These are phyloP conservation scores for Fusarium sublunatum DNA, from an alignment of 2,329 filamentous ascomycete species.

Conservation along the genomic window DNA sequence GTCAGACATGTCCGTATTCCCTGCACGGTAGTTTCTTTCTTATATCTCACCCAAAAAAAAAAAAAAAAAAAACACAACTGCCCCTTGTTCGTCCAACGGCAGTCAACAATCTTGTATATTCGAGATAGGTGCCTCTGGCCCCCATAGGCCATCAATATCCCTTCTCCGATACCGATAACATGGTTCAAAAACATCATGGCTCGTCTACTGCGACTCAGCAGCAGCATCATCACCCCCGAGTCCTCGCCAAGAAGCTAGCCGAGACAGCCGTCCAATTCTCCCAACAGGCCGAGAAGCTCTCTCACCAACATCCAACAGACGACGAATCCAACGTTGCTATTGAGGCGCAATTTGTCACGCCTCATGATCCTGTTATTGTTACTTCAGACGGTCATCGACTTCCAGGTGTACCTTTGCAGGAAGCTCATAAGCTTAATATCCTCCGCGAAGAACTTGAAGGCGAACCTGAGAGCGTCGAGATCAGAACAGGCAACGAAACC, in stretches of 20 bases:
- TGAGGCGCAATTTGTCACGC: slow-evolving; percentile 73
- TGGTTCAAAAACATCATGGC: slow-evolving; percentile 29
- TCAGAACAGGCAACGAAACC: slow-evolving; percentile 41
- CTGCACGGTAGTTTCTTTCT: slow-evolving; percentile 16
- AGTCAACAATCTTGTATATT: neutral
- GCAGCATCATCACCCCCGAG: slow-evolving; percentile 11
- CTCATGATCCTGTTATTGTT: slow-evolving; percentile 76
- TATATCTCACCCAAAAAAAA: neutral
- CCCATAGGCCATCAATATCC: neutral
- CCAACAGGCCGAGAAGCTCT: slow-evolving; percentile 70
- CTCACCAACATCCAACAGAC: slow-evolving; percentile 52
- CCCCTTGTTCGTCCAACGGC: neutral
- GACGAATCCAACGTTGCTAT: slow-evolving; percentile 61
- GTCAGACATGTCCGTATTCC: slow-evolving; percentile 23
- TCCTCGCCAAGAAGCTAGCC: slow-evolving; percentile 45
- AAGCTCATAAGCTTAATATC: slow-evolving; percentile 76
- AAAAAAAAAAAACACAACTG: neutral
- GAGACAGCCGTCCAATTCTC: slow-evolving; percentile 66
- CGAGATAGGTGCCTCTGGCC: neutral
- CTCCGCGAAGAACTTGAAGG: slow-evolving; percentile 63
- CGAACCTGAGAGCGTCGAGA: slow-evolving; percentile 44
- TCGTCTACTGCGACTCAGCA: slow-evolving; percentile 17
- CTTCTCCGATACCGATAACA: slow-evolving; percentile 4
- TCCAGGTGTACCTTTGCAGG: slow-evolving; percentile 74
- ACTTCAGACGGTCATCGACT: slow-evolving; percentile 74